These are phyloP conservation scores for Xylaria sp. DNA, from an alignment of 2,329 filamentous ascomycete genomes.

Conservation along the genomic window DNA sequence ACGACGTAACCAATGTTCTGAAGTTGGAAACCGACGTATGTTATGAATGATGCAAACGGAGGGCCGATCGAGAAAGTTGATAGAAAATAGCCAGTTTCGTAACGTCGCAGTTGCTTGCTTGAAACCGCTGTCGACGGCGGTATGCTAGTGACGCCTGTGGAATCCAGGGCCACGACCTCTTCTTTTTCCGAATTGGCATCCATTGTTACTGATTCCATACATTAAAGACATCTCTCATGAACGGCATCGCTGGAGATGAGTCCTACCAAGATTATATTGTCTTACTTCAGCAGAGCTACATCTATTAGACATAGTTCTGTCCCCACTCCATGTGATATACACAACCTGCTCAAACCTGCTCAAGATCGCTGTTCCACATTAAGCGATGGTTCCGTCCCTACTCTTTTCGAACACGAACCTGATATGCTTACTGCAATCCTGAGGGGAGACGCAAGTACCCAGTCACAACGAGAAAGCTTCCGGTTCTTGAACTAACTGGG, in stretches of 20 bases:
- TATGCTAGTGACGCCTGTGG: background rate
- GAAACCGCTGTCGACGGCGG: background rate
- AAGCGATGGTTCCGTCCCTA: background rate
- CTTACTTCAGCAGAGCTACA: background rate
- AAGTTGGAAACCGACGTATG: conserved; percentile 24
- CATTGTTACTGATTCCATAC: background rate
- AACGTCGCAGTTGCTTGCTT: conserved; percentile 14
- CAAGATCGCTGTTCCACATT: background rate
- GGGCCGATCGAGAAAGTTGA: conserved; percentile 24
- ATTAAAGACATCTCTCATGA: background rate
- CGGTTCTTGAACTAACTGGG: no score
- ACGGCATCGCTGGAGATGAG: background rate
- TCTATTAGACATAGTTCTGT: background rate
- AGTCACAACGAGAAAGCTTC: no score
- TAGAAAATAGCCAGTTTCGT: conserved; percentile 26
- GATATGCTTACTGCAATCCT: background rate
- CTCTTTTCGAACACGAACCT: background rate
- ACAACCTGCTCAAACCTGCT: conserved; percentile 19
- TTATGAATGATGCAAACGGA: conserved; percentile 20
- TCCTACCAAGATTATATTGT: background rate
- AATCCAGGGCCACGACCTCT: background rate
- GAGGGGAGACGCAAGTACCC: background rate
- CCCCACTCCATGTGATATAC: conserved; percentile 4
- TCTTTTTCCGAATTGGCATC: background rate
- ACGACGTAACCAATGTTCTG: conserved; percentile 24